A percentile compares a stretch with the other conserved stretches of the same genome.
phyloP scores from a whole-genome alignment of 164 flowering plant species.

The Dillenia suffruticosa region DNA sequence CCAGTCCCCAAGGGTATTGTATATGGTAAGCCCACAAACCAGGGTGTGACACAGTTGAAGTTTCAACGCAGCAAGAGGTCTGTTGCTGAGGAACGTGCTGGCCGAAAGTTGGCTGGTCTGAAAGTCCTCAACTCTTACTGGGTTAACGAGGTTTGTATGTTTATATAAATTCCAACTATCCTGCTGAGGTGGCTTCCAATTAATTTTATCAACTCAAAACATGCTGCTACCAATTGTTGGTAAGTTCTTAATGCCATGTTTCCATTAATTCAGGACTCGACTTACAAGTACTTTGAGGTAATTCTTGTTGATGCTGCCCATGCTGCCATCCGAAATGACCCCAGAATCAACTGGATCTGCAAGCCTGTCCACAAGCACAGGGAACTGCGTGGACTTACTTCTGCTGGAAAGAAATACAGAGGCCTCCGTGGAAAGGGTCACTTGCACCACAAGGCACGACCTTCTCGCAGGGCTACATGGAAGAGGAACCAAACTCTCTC shows the following conservation, averaged over 20 bases:
- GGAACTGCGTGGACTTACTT: conserved; percentile 51
- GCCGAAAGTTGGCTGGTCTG: conserved; percentile 69
- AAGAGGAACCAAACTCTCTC: conserved; percentile 80
- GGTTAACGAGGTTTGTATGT: conserved; percentile 60
- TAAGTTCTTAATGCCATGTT: background rate
- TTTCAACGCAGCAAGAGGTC: conserved; percentile 76
- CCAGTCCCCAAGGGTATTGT: conserved; percentile 81
- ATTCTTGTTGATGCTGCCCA: conserved; percentile 69
- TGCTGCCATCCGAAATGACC: conserved; percentile 65
- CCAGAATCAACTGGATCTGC: conserved; percentile 57
- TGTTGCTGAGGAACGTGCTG: conserved; percentile 81
- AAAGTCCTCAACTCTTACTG: conserved; percentile 82
- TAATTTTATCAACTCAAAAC: too few species aligned
- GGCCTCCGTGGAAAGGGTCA: conserved; percentile 53
- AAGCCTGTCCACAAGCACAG: conserved; percentile 56
- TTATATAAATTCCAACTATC: background rate
- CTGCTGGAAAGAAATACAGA: conserved; percentile 53
- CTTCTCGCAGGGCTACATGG: conserved; percentile 65
- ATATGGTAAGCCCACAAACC: conserved; percentile 73
- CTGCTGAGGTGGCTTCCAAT: too few species aligned
- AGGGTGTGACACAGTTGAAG: conserved; percentile 67
- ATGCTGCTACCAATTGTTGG: too few species aligned
- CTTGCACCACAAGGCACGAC: conserved; percentile 40
- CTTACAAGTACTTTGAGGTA: conserved; percentile 67
- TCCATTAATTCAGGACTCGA: conserved; percentile 41